Evolutionary conservation across 2,329 filamentous ascomycete genomes (phyloP), one percentile per base, ranked within the genome.

Genomic region (Nigrograna mackinnonii): DNA sequence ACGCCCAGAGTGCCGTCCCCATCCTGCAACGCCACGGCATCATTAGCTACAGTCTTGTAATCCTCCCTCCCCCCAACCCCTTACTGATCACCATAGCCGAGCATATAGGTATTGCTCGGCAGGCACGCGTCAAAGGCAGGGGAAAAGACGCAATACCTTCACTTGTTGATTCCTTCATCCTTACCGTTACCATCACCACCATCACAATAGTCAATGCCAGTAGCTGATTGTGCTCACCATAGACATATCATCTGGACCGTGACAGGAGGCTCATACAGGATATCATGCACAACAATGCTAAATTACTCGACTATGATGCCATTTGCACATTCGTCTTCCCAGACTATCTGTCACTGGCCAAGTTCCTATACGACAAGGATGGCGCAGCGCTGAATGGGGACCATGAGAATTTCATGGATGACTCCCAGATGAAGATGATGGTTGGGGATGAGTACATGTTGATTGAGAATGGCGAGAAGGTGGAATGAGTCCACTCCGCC

Each of bases 311-410:
- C 37, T 75, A 73, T 53, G 72, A 75, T 48, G 73, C 73, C 36
- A 74, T 75, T 22, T 75, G 73, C 59, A 74, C 71, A 9, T 75
- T 75, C 53, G 70, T 73, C 40, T 76, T 76, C 47, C 66, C 66
- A 36, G 71, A 74, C 50, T 75, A 74, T 44, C 61, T 68, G 39
- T 62, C 66, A n/a, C 66, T 74, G 39, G 72, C 72, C 20, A 67
- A 63, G 49, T 75, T 75, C 56, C 60, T 75, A 58, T 75, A 71
- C 52, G 70, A 75, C 54, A 69, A 70, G 33, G 70, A 69, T 2
- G 67, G 64, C 18, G 72, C 72, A n/a, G 70, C 66, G 9, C 45
- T 69, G 28, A 64, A 58, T 22, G 43, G 44, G 6, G 64, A 69
- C 39, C 65, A 70, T 32, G 62, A 61, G 26, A 68, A 67, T 45